A percentile compares a stretch with the other conserved stretches of the same genome.
Evolutionary conservation across 2,329 filamentous ascomycete species (phyloP).

Genomic region (Clonostachys rosea): DNA sequence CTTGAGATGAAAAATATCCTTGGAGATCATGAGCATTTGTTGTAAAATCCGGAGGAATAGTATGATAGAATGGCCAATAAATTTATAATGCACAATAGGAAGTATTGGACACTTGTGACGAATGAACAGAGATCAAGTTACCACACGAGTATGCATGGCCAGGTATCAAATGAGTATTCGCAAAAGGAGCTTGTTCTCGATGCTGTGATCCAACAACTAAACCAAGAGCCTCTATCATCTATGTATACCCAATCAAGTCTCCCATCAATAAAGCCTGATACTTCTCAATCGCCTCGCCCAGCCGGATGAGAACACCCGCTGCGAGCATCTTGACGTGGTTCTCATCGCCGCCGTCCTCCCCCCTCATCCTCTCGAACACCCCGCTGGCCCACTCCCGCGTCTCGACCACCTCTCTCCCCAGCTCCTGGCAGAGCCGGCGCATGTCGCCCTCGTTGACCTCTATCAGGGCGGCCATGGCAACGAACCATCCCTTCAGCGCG

Average conservation of each 20-base stretch:
- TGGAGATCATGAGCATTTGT: too few relatives aligned
- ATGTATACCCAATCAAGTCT: constrained; percentile 43
- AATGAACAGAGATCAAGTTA: too few relatives aligned
- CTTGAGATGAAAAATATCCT: too few relatives aligned
- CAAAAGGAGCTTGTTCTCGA: too few relatives aligned
- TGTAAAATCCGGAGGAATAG: too few relatives aligned
- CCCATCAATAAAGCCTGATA: constrained; percentile 76
- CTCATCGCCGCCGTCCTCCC: constrained; percentile 59
- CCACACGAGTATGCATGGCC: too few relatives aligned
- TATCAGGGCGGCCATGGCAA: constrained; percentile 73
- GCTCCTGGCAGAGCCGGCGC: constrained; percentile 65
- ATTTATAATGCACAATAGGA: too few relatives aligned
- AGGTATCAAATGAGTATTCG: too few relatives aligned
- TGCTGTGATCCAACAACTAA: too few relatives aligned
- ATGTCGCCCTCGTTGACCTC: constrained; percentile 76
- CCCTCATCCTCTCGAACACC: constrained; percentile 62
- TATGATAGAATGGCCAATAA: too few relatives aligned
- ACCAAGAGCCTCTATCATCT: too few relatives aligned
- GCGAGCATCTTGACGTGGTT: constrained; percentile 75
- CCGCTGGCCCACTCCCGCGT: constrained; percentile 79
- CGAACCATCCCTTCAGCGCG: constrained; percentile 71
- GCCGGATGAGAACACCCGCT: constrained; percentile 71
- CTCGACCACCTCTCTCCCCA: constrained; percentile 76
- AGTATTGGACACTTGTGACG: too few relatives aligned
- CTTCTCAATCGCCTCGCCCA: constrained; percentile 77